These are phyloP conservation scores for Diplogelasinospora grovesii DNA, from an alignment of 495 filamentous ascomycete genomes.

Conservation along the genomic window DNA sequence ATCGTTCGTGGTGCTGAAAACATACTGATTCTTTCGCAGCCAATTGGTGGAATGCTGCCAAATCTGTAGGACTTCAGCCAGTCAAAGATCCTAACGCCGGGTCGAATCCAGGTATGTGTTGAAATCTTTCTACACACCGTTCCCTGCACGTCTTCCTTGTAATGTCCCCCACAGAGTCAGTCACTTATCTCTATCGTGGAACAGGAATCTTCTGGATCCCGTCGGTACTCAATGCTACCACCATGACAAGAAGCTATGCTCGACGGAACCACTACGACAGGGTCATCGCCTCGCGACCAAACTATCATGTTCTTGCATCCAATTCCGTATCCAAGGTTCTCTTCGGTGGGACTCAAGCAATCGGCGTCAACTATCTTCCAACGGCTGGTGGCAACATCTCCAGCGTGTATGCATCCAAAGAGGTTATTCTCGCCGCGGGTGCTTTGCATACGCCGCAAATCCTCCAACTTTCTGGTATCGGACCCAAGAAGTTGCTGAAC, in stretches of 20 bases:
- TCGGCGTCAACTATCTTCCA: constrained; percentile 22
- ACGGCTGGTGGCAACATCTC: constrained; percentile 10
- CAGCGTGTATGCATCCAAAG: constrained; percentile 32
- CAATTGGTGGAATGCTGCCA: constrained; percentile 27
- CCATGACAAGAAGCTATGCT: constrained; percentile 32
- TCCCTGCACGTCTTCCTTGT: not conserved
- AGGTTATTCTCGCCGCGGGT: constrained; percentile 53
- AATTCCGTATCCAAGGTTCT: constrained; percentile 41
- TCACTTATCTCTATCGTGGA: not conserved
- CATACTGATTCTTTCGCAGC: not conserved
- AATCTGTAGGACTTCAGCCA: constrained; percentile 21
- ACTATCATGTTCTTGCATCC: constrained; percentile 39
- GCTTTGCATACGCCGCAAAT: constrained; percentile 53
- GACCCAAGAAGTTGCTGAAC: constrained; percentile 58
- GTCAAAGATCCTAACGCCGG: constrained; percentile 33
- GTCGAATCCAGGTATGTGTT: constrained; percentile 18
- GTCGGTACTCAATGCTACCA: constrained; percentile 32
- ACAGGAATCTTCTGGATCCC: constrained; percentile 31
- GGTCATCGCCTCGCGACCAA: constrained; percentile 30
- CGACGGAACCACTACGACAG: constrained; percentile 31
- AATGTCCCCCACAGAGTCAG: not conserved
- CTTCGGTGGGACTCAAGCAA: constrained; percentile 29
- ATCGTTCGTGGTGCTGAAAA: not conserved
- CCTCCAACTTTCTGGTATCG: constrained; percentile 68
- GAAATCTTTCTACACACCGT: not conserved